These are phyloP conservation scores for Coix lacrymajobi DNA, from an alignment of 176 grass and related monocot species.

Conservation along the genomic window DNA sequence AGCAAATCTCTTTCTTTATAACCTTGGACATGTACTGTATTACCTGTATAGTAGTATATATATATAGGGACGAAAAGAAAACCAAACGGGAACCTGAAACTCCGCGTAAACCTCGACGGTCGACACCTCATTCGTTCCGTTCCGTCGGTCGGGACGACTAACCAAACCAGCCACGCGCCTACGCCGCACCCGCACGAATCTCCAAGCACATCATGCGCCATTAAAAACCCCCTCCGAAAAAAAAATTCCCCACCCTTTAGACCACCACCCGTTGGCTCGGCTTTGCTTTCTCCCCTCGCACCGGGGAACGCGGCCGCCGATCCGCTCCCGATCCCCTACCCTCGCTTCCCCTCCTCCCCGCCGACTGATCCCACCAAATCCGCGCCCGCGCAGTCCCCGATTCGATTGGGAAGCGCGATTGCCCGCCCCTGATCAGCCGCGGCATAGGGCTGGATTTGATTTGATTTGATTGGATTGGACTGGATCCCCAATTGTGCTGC, in stretches of 20 bases:
- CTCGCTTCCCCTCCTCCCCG: background rate
- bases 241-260: background rate
- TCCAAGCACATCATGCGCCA: background rate
- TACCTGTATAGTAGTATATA: too few species aligned
- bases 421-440: background rate
- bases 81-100: too few species aligned
- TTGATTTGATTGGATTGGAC: background rate
- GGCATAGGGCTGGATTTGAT: background rate
- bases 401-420: background rate
- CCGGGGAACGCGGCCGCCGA: conserved; percentile 41
- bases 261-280: background rate
- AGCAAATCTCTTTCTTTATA: too few species aligned
- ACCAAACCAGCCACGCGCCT: background rate
- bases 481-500: conserved; percentile 21
- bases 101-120: background rate
- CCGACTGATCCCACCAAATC: conserved; percentile 21
- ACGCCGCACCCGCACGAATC: background rate
- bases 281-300: background rate
- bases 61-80: too few species aligned
- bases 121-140: background rate
- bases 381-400: background rate
- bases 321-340: conserved; percentile 24
- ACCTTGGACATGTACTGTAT: too few species aligned
- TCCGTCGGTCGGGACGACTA: background rate
- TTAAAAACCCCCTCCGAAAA: background rate